Base-by-base conservation (phyloP, 331 rosid species). In the Spiraea crenata region DNA sequence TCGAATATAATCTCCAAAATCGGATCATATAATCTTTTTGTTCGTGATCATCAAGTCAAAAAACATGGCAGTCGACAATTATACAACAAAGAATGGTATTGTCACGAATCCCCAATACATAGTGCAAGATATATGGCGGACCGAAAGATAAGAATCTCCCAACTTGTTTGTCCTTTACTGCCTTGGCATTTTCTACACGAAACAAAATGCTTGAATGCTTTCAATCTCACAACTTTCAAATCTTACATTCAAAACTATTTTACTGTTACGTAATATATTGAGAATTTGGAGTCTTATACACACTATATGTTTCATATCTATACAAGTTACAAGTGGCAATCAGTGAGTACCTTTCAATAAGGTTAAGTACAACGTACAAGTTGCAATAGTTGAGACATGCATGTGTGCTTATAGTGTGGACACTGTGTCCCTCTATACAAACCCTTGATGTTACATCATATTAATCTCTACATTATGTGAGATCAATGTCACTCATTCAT, bases 131-230 rank as follows among this genome's bases (percentile, higher is more conserved):
- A n/a, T n/a, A n/a, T 59, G 70, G 76, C 74, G 63, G 39, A 68
- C 76, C 74, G 63, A 37, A 68, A 76, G 80, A 80, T 54, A 75
- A 69, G 71, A 77, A 64, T n/a, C 48, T 50, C 0, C 70, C 83
- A 84, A 78, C 80, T 80, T 46, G 82, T 79, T 85, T 85, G 90
- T 83, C 87, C 67, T 70, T 3, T 72, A 75, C 83, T 74, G 84
- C 5, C 1, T 71, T 76, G 84, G 75, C 87, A 80, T 82, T 16
- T 82, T 78, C 35, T 59, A 69, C 64, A 48, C 67, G 70, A 6
- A 25, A 45, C 70, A 47, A 34, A 41, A 71, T 70, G 73, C 64
- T 38, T 66, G 20, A 41, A 71, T 70, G 73, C 64, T 44, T 66
- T n/a, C n/a, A n/a, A n/a, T n/a, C n/a, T n/a, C n/a, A n/a, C n/a